phyloP scores from a whole-genome alignment of 1,139 yeast genomes.

The Saccharomyces hybrid region DNA sequence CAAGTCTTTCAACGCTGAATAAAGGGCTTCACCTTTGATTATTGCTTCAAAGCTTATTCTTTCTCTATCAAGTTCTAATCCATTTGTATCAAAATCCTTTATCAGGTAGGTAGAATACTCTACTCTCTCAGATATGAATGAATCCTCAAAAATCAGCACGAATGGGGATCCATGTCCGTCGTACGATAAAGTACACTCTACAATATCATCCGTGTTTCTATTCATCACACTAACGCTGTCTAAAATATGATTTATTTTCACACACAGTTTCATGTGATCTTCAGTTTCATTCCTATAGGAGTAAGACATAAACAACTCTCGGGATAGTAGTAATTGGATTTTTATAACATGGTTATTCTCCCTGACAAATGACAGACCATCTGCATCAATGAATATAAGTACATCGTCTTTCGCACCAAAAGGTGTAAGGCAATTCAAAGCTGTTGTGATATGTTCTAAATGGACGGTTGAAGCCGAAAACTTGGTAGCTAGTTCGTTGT shows the following conservation, averaged over 20 bases:
- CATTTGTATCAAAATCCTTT: slow-evolving; percentile 34
- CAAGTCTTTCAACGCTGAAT: slow-evolving; percentile 59
- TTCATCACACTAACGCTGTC: slow-evolving; percentile 41
- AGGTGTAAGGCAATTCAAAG: slow-evolving; percentile 27
- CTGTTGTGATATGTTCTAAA: slow-evolving; percentile 30
- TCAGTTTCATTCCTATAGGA: slow-evolving; percentile 16
- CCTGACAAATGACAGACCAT: slow-evolving; percentile 35
- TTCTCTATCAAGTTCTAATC: slow-evolving; percentile 42
- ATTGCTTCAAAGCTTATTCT: slow-evolving; percentile 56
- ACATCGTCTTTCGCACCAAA: slow-evolving; percentile 29
- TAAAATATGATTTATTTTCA: slow-evolving; percentile 38
- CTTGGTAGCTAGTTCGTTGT: slow-evolving; percentile 2
- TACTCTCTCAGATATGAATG: slow-evolving; percentile 57
- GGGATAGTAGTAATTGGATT: slow-evolving; percentile 28
- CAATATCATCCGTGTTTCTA: slow-evolving; percentile 29
- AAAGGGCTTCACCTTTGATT: slow-evolving; percentile 55
- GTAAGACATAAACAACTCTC: slow-evolving; percentile 30
- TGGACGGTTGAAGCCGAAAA: slow-evolving; percentile 31
- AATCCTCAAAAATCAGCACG: slow-evolving; percentile 63
- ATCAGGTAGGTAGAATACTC: slow-evolving; percentile 54
- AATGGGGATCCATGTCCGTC: slow-evolving; percentile 58
- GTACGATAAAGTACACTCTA: slow-evolving; percentile 42
- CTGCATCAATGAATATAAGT: slow-evolving; percentile 31
- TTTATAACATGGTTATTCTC: slow-evolving; percentile 32
- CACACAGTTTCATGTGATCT: slow-evolving; percentile 24